Evolutionary conservation across 768 basidiomycete species (phyloP).

Genomic region (Auricularia sp.): DNA sequence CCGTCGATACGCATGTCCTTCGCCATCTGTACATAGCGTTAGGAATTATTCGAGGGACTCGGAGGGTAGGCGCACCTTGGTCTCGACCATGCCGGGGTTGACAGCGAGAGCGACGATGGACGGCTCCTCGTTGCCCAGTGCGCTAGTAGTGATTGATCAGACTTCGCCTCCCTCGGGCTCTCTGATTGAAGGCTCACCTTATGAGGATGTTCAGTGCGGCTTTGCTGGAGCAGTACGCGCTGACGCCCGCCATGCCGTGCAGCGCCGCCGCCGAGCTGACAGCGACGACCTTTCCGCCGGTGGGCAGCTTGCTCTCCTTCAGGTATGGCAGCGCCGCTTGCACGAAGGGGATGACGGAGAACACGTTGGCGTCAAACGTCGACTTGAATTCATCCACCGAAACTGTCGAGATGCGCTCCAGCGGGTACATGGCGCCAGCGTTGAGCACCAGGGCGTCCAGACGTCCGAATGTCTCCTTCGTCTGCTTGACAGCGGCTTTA

Average conservation of each 20-base stretch:
- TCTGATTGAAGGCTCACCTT: slow-evolving; percentile 33
- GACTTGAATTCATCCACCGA: slow-evolving; percentile 51
- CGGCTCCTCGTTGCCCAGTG: slow-evolving; percentile 77
- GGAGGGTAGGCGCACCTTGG: slow-evolving; percentile 39
- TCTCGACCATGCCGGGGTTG: slow-evolving; percentile 83
- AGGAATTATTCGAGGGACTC: neutral
- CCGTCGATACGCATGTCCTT: slow-evolving; percentile 38
- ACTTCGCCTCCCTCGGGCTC: neutral
- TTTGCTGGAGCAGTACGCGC: slow-evolving; percentile 72
- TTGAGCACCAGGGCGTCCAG: slow-evolving; percentile 78
- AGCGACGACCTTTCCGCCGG: slow-evolving; percentile 61
- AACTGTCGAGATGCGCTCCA: slow-evolving; percentile 45
- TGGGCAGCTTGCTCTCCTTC: slow-evolving; percentile 35
- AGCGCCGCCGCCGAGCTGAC: slow-evolving; percentile 80
- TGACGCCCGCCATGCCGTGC: slow-evolving; percentile 61
- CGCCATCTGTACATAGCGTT: slow-evolving; percentile 52
- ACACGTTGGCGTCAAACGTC: slow-evolving; percentile 81
- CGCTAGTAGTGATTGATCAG: slow-evolving; percentile 33
- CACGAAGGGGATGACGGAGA: slow-evolving; percentile 65
- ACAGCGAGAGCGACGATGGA: slow-evolving; percentile 62
- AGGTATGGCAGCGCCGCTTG: slow-evolving; percentile 59
- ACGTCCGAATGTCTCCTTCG: slow-evolving; percentile 42
- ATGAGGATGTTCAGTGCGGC: slow-evolving; percentile 83
- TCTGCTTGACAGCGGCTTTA: slow-evolving; percentile 40
- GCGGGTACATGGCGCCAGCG: slow-evolving; percentile 70